These are phyloP conservation scores for Rubroshorea leprosula DNA, from an alignment of 345 rosid species.

Conservation along the genomic window DNA sequence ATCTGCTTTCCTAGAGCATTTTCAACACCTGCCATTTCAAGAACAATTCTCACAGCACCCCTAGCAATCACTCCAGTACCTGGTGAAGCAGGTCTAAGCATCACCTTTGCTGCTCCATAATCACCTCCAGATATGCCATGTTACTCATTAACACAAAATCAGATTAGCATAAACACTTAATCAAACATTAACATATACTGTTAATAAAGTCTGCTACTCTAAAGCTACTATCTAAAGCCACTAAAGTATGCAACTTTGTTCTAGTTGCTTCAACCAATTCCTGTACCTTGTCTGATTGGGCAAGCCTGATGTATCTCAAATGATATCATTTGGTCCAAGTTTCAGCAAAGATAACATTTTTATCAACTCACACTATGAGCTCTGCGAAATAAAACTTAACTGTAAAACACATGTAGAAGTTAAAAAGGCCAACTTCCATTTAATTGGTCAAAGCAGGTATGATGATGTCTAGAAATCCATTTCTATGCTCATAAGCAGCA, in stretches of 20 bases:
- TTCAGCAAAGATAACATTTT: background rate
- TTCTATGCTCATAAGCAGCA: background rate
- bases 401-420: too few relatives aligned
- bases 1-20: constrained; percentile 81
- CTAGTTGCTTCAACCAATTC: too few relatives aligned
- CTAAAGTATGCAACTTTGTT: too few relatives aligned
- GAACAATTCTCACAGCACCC: constrained; percentile 83
- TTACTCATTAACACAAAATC: background rate
- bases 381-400: too few relatives aligned
- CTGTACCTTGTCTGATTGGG: too few relatives aligned
- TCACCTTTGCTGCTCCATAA: constrained; percentile 85
- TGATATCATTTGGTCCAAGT: background rate
- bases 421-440: too few relatives aligned
- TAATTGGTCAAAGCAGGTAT: background rate
- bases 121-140: constrained; percentile 68
- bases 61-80: constrained; percentile 96
- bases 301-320: too few relatives aligned
- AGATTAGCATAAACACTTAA: background rate
- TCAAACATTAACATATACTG: background rate
- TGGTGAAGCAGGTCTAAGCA: constrained; percentile 91
- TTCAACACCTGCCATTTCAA: constrained; percentile 91
- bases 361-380: too few relatives aligned
- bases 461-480: background rate
- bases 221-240: background rate
- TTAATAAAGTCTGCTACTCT: too few relatives aligned